Evolutionary conservation across 805 yeast species (phyloP).

Genomic region (Hyphopichia homilentoma): DNA sequence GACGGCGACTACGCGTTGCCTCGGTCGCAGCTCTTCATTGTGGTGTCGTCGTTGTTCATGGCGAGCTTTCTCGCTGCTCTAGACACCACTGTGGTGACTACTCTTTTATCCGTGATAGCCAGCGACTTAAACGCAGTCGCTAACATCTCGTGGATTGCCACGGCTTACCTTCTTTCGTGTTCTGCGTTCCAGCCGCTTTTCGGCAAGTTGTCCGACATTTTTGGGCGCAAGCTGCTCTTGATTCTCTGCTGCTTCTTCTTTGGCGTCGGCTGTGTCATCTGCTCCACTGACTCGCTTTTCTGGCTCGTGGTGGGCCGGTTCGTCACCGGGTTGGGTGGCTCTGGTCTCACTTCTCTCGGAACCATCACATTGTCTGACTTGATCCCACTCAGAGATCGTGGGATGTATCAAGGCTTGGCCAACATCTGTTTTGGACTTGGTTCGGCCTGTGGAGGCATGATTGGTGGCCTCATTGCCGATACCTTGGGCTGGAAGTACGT

Average conservation of each 20-base stretch:
- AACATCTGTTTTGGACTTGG: constrained; percentile 77
- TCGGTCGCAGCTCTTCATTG: constrained; percentile 21
- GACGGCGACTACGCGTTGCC: constrained; percentile 27
- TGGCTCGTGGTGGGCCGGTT: constrained; percentile 58
- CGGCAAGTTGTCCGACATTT: constrained; percentile 69
- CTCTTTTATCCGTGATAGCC: constrained; percentile 61
- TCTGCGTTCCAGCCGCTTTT: constrained; percentile 73
- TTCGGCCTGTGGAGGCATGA: constrained; percentile 41
- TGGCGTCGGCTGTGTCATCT: constrained; percentile 51
- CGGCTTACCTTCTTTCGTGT: constrained; percentile 62
- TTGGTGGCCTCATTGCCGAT: constrained; percentile 56
- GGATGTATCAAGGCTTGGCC: constrained; percentile 77
- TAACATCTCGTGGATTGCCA: constrained; percentile 69
- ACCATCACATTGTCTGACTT: constrained; percentile 76
- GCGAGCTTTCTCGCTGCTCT: constrained; percentile 57
- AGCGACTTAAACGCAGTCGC: constrained; percentile 64
- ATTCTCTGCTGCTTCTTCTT: constrained; percentile 54
- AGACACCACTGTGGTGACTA: constrained; percentile 67
- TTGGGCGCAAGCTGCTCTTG: constrained; percentile 57
- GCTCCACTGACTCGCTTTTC: constrained; percentile 48
- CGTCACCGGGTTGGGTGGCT: constrained; percentile 88
- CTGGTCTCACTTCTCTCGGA: constrained; percentile 73
- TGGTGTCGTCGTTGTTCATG: constrained; percentile 30
- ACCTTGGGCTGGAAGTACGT: constrained; percentile 49
- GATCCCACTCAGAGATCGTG: constrained; percentile 72